Evolutionary conservation across 768 basidiomycete species (phyloP), one percentile per base, ranked within the genome.

Genomic region (Trametopsis cervina): DNA sequence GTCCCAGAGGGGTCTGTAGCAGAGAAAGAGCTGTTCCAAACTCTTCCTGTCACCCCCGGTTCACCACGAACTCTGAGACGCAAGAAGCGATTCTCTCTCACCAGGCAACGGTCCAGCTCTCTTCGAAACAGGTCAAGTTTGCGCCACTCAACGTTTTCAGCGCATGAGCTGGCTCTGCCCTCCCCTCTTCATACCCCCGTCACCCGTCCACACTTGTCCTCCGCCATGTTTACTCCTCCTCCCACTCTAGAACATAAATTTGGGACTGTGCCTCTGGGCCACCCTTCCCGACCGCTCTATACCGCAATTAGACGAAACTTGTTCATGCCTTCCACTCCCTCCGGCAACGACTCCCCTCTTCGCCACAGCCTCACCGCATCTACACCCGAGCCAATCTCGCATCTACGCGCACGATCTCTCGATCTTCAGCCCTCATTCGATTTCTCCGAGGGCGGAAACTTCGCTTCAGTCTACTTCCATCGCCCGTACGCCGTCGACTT

Each of bases 281-380:
- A 54, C 24, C 57, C 59, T 0, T 42, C 51, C n/a, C 54, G 61
- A 1, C 61, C 61, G 11, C 53, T 62, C 2, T 62, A 62, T 51
- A 60, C 54, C 25, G 59, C 61, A 21, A 62, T 62, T 29, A 55
- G 61, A 13, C 55, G 52, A 57, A 57, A 58, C 49, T 51, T 33
- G 50, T 25, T 26, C 35, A 21, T 53, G 43, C 45, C 57, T 44
- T 27, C 42, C 25, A 22, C 40, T 42, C 13, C 45, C 47, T 17
- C 38, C 29, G n/a, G n/a, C n/a, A n/a, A 20, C 6, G 27, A 35
- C 44, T 42, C 12, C 23, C 27, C 42, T 25, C 52, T 12, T 41
- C 55, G 39, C 46, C 46, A 25, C 47, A 49, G 41, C 40, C 46
- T 26, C 11, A 25, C 44, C 3, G 33, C 55, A 20, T 39, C 40